Conservation (phyloP, 371 early-diverging fungal genomes). For the Fennellomyces sp. region DNA sequence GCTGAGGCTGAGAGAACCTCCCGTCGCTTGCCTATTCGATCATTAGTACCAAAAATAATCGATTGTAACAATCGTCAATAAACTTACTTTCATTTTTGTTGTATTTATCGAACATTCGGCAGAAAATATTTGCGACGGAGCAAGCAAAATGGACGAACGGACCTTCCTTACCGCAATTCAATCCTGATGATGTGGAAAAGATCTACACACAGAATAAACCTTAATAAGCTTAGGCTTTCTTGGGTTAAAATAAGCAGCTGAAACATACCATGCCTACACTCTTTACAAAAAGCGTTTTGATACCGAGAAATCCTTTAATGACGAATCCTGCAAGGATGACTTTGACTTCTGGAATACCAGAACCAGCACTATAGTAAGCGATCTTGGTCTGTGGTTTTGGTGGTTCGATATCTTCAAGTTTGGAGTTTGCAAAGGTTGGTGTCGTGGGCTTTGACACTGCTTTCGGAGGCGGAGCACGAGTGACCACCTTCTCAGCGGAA, state of each 20-base stretch:
- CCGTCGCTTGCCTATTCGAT: slow-evolving; percentile 56
- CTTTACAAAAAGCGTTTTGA: slow-evolving; percentile 86
- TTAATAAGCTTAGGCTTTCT: slow-evolving; percentile 45
- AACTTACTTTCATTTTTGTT: slow-evolving; percentile 77
- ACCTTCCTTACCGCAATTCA: slow-evolving; percentile 93
- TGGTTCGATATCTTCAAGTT: neutral
- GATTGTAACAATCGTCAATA: neutral
- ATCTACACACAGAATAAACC: slow-evolving; percentile 32
- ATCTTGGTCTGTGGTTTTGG: slow-evolving; percentile 37
- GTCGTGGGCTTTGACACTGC: neutral
- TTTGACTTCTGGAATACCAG: slow-evolving; percentile 95
- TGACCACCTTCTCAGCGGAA: slow-evolving; percentile 42
- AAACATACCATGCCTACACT: slow-evolving; percentile 73
- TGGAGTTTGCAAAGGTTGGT: neutral
- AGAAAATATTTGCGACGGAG: slow-evolving; percentile 86
- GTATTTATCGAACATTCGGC: slow-evolving; percentile 80
- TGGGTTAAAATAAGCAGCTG: slow-evolving; percentile 22
- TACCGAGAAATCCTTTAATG: slow-evolving; percentile 86
- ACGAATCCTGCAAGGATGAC: slow-evolving; percentile 94
- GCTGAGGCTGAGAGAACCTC: slow-evolving; percentile 89
- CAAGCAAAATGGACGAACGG: slow-evolving; percentile 95
- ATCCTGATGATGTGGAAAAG: slow-evolving; percentile 80
- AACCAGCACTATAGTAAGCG: slow-evolving; percentile 80
- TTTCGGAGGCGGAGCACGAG: slow-evolving; percentile 22
- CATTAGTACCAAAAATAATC: neutral